Conservation (phyloP, 495 filamentous ascomycete species). For the Daldinia vernicosa region DNA sequence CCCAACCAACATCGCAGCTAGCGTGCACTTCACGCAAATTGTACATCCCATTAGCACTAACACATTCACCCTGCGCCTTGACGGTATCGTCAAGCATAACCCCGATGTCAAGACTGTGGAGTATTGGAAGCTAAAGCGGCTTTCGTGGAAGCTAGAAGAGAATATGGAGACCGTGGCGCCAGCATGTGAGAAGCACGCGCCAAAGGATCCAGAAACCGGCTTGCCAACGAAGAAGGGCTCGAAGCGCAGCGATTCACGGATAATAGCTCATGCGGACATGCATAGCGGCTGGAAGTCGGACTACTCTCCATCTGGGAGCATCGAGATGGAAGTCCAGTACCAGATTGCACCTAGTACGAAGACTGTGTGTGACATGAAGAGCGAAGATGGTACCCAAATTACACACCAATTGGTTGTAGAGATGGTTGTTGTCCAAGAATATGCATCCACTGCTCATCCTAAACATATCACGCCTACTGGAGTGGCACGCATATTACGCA, state of each 20-base stretch:
- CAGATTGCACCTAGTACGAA: slow-evolving; percentile 64
- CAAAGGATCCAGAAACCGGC: slow-evolving; percentile 63
- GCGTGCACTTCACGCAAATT: slow-evolving; percentile 78
- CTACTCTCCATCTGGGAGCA: slow-evolving; percentile 72
- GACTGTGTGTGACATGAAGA: slow-evolving; percentile 76
- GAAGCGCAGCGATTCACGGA: slow-evolving; percentile 76
- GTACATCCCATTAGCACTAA: slow-evolving; percentile 90
- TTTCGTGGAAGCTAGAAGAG: slow-evolving; percentile 95
- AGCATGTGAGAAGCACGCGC: slow-evolving; percentile 79
- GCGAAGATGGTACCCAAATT: slow-evolving; percentile 78
- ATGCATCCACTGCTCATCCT: slow-evolving; percentile 74
- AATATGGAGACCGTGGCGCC: slow-evolving; percentile 79
- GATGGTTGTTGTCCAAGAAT: slow-evolving; percentile 94
- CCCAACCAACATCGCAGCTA: slow-evolving; percentile 89
- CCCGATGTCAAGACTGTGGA: slow-evolving; percentile 58
- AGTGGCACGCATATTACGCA: slow-evolving; percentile 87
- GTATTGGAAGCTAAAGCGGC: slow-evolving; percentile 88
- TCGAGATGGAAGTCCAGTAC: slow-evolving; percentile 85
- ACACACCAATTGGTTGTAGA: slow-evolving; percentile 89
- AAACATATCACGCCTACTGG: slow-evolving; percentile 84
- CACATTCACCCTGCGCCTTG: slow-evolving; percentile 77
- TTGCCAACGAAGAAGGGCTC: slow-evolving; percentile 71
- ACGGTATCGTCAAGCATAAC: slow-evolving; percentile 76
- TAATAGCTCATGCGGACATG: slow-evolving; percentile 77
- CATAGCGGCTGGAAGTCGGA: slow-evolving; percentile 97